phyloP scores from a whole-genome alignment of 75 land plant species.

The Isoetes taiwanensis region DNA sequence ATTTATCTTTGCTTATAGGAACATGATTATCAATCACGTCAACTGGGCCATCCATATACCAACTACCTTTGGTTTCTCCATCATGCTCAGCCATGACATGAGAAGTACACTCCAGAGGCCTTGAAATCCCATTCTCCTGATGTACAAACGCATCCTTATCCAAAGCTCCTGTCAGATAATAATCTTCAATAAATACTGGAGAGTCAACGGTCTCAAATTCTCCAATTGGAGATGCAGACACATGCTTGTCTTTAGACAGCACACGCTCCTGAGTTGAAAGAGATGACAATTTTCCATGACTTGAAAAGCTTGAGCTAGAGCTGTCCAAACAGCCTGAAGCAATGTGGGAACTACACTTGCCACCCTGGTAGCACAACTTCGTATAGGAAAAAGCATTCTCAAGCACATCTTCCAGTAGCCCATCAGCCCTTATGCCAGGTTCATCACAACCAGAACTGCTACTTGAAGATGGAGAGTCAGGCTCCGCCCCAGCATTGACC shows the following conservation, averaged over 20 bases:
- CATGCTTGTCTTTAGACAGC: background rate
- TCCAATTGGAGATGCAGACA: background rate
- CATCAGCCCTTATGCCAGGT: constrained; percentile 7
- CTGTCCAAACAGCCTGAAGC: no score
- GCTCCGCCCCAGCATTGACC: background rate
- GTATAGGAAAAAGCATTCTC: constrained; percentile 47
- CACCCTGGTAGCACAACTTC: no score
- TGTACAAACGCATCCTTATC: constrained; percentile 1
- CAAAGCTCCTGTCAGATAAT: constrained; percentile 27
- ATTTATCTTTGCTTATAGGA: constrained; percentile 16
- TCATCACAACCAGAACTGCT: background rate
- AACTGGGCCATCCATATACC: constrained; percentile 45
- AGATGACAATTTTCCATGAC: no score
- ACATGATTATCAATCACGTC: constrained; percentile 60
- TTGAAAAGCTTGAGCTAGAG: no score
- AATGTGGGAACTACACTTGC: no score
- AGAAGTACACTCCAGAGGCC: background rate
- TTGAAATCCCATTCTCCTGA: background rate
- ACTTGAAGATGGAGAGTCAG: background rate
- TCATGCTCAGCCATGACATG: background rate
- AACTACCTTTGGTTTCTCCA: constrained; percentile 35
- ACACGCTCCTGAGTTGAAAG: background rate
- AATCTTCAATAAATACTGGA: constrained; percentile 49
- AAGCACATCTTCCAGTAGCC: constrained; percentile 52
- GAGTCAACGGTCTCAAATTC: background rate